Evolutionary conservation across 169 alveolate species (phyloP), one percentile per base, ranked within the genome.

Genomic region (Theileria annulata): DNA sequence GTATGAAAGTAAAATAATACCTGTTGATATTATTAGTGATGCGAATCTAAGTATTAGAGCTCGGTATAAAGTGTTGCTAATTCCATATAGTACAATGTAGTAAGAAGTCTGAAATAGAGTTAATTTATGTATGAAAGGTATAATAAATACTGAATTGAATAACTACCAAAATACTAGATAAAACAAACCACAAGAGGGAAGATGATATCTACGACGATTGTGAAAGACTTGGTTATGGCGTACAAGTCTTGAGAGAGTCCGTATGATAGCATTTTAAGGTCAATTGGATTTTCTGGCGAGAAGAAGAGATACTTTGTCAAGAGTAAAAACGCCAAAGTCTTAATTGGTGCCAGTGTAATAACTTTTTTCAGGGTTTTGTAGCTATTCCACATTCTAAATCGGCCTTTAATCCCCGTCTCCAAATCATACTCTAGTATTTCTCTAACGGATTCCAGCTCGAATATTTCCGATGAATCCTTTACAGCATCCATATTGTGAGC

Each of bases 191-290:
- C 63, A 35, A 92, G 89, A 35, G 94, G 91, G 59, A 80, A 78
- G 56, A 90, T 33, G 33, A 90, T 82, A 47, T 87, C 79, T 59
- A 90, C 23, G n/a, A 92, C 90, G 58, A 90, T 81, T 51, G 83
- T 66, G 10, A 90, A 51, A 17, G 92, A 92, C 47, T 81, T 83
- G 23, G 80, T 59, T 9, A 84, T 28, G 5, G 92, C 94, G 54
- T 86, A 90, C 70, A 84, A 70, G 75, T 90, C 94, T 74, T 75
- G 83, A 5, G 90, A 75, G 62, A 90, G 72, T 0, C 94, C 94
- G 71, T 80, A 86, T 66, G 80, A 83, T 33, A 90, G 76, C 78
- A 90, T 68, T 67, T 90, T 82, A 27, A 90, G 87, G 62, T 90
- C 91, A 21, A 92, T 90, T 56, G 87, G 91, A 19, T 78, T 86